These are phyloP conservation scores for Dittrichia graveolens DNA, from an alignment of 129 eudicot species.

Conservation along the genomic window DNA sequence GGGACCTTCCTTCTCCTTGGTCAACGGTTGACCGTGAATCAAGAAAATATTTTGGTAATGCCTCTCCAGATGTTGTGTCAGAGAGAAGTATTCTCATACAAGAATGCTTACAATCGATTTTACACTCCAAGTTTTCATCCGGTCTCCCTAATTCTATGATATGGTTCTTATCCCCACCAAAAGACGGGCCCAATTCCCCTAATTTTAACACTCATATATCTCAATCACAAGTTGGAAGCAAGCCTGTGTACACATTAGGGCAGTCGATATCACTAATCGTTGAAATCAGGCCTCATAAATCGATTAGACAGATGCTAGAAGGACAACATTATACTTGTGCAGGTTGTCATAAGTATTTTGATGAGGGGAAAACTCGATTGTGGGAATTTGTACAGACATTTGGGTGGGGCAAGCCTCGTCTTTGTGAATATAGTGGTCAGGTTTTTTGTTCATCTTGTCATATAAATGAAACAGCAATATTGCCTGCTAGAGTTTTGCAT, in stretches of 20 bases:
- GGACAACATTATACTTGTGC: conserved; percentile 83
- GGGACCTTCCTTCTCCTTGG: conserved; percentile 84
- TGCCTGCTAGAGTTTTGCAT: conserved; percentile 96
- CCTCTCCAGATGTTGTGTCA: conserved; percentile 69
- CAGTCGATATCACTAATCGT: conserved; percentile 83
- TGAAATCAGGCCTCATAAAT: conserved; percentile 53
- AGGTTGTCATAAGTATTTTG: conserved; percentile 81
- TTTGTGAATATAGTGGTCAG: conserved; percentile 91
- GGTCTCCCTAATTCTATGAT: conserved; percentile 43
- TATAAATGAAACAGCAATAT: conserved; percentile 74
- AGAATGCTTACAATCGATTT: conserved; percentile 77
- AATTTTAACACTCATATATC: conserved; percentile 28
- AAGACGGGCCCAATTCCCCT: conserved; percentile 38
- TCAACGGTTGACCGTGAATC: conserved; percentile 75
- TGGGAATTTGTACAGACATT: conserved; percentile 68
- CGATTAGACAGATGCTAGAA: conserved; percentile 76
- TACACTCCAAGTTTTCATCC: conserved; percentile 47
- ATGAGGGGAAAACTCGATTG: conserved; percentile 77
- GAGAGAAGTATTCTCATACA: conserved; percentile 84
- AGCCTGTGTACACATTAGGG: conserved; percentile 47
- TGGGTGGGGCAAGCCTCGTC: conserved; percentile 95
- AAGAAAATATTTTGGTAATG: conserved; percentile 76
- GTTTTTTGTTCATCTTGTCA: conserved; percentile 87
- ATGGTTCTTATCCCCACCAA: conserved; percentile 73
- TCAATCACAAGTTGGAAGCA: conserved; percentile 35